phyloP scores from a whole-genome alignment of 2,329 filamentous ascomycete species.

The Didymella sp. region DNA sequence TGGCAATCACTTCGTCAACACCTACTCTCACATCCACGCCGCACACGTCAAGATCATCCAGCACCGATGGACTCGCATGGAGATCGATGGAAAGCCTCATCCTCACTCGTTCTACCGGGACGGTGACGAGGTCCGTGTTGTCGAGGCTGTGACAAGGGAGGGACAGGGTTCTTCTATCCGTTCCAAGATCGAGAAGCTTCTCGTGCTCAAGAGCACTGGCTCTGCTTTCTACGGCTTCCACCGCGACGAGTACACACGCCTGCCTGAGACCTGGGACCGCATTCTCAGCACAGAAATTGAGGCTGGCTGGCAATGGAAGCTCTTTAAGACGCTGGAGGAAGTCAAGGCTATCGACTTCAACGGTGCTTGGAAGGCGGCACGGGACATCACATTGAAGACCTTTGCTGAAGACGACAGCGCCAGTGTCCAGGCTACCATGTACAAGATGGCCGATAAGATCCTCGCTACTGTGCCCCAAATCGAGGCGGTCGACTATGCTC shows the following conservation, averaged over 20 bases:
- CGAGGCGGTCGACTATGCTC: conserved; percentile 76
- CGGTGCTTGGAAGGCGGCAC: conserved; percentile 76
- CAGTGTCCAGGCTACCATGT: conserved; percentile 97
- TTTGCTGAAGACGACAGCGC: conserved; percentile 92
- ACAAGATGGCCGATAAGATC: conserved; percentile 94
- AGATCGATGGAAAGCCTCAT: conserved; percentile 85
- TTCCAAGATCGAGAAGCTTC: conserved; percentile 79
- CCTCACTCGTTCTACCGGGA: conserved; percentile 95
- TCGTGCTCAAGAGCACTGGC: conserved; percentile 94
- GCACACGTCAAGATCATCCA: conserved; percentile 83
- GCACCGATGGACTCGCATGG: conserved; percentile 91
- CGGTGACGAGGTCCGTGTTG: conserved; percentile 83
- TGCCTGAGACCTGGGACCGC: conserved; percentile 90
- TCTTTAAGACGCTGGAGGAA: conserved; percentile 69
- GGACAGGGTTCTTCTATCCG: conserved; percentile 74
- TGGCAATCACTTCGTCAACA: conserved; percentile 86
- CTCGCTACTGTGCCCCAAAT: conserved; percentile 75
- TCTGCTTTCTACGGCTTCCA: conserved; percentile 96
- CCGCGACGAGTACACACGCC: conserved; percentile 89
- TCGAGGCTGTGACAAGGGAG: conserved; percentile 73
- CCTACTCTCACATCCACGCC: conserved; percentile 84
- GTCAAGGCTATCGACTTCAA: conserved; percentile 77
- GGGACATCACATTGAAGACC: conserved; percentile 84
- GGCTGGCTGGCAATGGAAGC: conserved; percentile 83
- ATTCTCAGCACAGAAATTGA: conserved; percentile 95